These are phyloP conservation scores for Eucalyptus rudis DNA, from an alignment of 345 rosid genomes.

Conservation along the genomic window DNA sequence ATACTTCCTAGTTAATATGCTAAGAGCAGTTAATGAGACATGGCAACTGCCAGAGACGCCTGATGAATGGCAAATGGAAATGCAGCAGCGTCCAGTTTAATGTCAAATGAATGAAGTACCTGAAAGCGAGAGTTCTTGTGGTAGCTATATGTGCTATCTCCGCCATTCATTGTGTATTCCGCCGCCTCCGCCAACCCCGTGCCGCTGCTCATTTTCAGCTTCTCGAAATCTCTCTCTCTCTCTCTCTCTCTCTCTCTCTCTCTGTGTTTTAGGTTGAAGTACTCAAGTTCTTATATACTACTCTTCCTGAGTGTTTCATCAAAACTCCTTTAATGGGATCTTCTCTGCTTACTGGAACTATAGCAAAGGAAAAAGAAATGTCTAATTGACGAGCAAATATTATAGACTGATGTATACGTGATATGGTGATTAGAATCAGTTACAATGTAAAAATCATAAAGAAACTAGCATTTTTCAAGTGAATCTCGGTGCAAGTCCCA, in stretches of 20 bases:
- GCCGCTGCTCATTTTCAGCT: neutral
- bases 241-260: neutral
- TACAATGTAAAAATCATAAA: neutral
- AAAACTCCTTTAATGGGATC: neutral
- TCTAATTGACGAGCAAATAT: neutral
- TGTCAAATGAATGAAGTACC: slow-evolving; percentile 5
- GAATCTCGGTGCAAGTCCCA: neutral
- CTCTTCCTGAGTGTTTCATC: neutral
- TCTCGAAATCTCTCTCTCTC: neutral
- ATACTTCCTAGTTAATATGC: neutral
- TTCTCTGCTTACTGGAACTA: neutral
- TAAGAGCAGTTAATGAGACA: neutral
- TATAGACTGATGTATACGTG: neutral
- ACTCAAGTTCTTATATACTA: neutral
- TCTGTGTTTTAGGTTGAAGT: neutral
- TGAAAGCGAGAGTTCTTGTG: slow-evolving; percentile 30
- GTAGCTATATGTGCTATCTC: slow-evolving; percentile 43
- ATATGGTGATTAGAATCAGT: neutral
- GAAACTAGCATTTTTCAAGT: too few relatives aligned
- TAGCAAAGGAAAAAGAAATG: neutral
- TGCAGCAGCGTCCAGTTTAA: neutral
- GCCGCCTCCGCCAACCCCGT: neutral
- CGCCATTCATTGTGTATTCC: slow-evolving; percentile 28
- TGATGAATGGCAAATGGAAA: neutral
- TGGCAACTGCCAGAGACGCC: neutral